A percentile compares a stretch with the other conserved stretches of the same genome.
Evolutionary conservation across 345 rosid genomes (phyloP).

Genomic region (Populus simonii): DNA sequence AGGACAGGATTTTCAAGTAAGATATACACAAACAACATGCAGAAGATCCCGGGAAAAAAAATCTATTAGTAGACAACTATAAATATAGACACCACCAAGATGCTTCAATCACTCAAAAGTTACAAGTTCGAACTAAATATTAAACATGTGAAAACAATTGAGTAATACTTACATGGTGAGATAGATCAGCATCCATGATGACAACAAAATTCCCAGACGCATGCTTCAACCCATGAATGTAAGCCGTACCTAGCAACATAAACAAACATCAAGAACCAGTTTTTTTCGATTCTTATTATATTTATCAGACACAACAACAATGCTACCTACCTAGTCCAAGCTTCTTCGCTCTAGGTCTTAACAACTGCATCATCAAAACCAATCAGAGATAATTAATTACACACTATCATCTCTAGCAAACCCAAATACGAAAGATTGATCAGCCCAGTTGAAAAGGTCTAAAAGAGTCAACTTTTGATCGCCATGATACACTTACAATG

Average conservation of each 20-base stretch:
- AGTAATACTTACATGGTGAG: slow-evolving; percentile 80
- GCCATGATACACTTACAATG: slow-evolving; percentile 47
- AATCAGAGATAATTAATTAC: slow-evolving; percentile 2
- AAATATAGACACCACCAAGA: not conserved
- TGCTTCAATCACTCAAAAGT: not conserved
- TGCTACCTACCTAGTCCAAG: slow-evolving; percentile 75
- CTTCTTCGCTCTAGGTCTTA: slow-evolving; percentile 84
- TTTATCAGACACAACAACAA: not conserved
- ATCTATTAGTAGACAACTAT: not conserved
- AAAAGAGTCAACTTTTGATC: not conserved
- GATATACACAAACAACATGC: not conserved
- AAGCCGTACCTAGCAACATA: slow-evolving; percentile 75
- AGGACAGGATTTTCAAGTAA: not conserved
- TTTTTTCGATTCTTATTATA: not conserved
- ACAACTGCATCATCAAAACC: slow-evolving; percentile 46
- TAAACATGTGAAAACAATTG: not conserved
- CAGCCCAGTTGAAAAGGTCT: not conserved
- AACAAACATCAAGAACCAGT: slow-evolving; percentile 13
- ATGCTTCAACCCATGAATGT: slow-evolving; percentile 84
- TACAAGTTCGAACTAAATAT: not conserved
- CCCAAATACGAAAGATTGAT: not conserved
- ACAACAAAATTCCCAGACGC: slow-evolving; percentile 89
- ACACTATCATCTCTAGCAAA: not conserved
- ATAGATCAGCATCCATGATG: slow-evolving; percentile 98
- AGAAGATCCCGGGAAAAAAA: not conserved